Base-by-base conservation (phyloP, 768 basidiomycete species). In the Boletus coccyginus region DNA sequence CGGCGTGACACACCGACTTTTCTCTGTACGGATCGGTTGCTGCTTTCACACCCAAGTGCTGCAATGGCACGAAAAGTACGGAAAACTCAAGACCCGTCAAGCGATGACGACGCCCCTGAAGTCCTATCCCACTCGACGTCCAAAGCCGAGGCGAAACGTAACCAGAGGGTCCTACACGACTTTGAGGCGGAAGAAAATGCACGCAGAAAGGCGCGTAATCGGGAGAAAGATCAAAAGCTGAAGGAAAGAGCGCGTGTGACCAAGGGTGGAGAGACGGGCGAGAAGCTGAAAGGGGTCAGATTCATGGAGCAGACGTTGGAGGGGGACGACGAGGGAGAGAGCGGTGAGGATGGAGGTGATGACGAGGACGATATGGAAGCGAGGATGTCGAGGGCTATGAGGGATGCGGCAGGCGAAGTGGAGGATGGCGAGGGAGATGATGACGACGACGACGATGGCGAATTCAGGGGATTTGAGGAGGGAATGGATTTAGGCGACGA, bases 31-130 rank as follows among this genome's bases (percentile, higher is more conserved):
- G 9, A 33, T 13, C 4, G 12, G 12, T 12, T 27, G 27, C 13
- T 10, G 1, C 24, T 46, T 11, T 21, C 11, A n/a, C 21, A 17
- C 24, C 13, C 2, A 27, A 21, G 32, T 27, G 8, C 17, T 32
- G 24, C 40, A 9, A 69, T 70, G 68, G 56, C 59, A 21, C 59
- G 56, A 36, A 70, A 65, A 52, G 11, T 32, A 47, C 62, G 45
- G 24, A 50, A 29, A 13, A 46, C 16, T 33, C 59, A 56, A 35
- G 68, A 61, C 14, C 4, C 19, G 33, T 64, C 66, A 36, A 73
- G 70, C 53, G 74, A 74, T 45, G 78, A 78, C 48, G 75, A 82
- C 1, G 75, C 75, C 1, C 84, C 84, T 1, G 83, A 84, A 58
- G 63, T 78, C 0, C 63, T 85, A 17, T 72, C 81, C 0, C 77